Evolutionary conservation across 2,329 filamentous ascomycete genomes (phyloP).

Genomic region (Colletotrichum neosansevieriae): DNA sequence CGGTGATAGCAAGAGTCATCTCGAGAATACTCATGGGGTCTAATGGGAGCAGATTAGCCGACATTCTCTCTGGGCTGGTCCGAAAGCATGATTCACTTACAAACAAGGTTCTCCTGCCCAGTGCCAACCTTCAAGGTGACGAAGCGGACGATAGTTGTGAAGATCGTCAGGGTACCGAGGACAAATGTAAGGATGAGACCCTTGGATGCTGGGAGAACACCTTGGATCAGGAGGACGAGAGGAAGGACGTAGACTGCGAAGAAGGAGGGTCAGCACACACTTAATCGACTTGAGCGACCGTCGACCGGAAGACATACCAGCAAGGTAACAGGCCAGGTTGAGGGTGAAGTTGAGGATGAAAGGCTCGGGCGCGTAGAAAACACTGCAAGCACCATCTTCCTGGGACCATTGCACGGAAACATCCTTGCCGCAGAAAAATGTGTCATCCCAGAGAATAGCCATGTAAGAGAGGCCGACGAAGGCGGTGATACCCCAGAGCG

Average conservation of each 20-base stretch:
- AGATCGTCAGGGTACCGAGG: slow-evolving; percentile 45
- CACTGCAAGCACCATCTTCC: slow-evolving; percentile 51
- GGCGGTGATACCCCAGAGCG: slow-evolving; percentile 47
- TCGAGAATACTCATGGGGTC: slow-evolving; percentile 43
- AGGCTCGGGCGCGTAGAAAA: slow-evolving; percentile 49
- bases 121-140: slow-evolving; percentile 44
- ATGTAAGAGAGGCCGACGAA: slow-evolving; percentile 49
- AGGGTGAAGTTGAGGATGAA: slow-evolving; percentile 52
- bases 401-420: slow-evolving; percentile 52
- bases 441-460: slow-evolving; percentile 50
- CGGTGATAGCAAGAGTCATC: slow-evolving; percentile 43
- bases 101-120: slow-evolving; percentile 45
- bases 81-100: slow-evolving; percentile 34
- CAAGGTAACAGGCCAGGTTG: slow-evolving; percentile 50
- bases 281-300: too few relatives aligned
- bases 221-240: slow-evolving; percentile 46
- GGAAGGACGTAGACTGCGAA: slow-evolving; percentile 49
- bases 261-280: neutral
- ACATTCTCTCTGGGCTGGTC: too few relatives aligned
- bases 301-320: slow-evolving; percentile 40
- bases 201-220: slow-evolving; percentile 42
- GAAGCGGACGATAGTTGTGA: slow-evolving; percentile 45
- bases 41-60: neutral
- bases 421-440: slow-evolving; percentile 50
- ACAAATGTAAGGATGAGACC: slow-evolving; percentile 44